Conservation (phyloP, 1,284 basidiomycete species). For the Agaricales sp. region DNA sequence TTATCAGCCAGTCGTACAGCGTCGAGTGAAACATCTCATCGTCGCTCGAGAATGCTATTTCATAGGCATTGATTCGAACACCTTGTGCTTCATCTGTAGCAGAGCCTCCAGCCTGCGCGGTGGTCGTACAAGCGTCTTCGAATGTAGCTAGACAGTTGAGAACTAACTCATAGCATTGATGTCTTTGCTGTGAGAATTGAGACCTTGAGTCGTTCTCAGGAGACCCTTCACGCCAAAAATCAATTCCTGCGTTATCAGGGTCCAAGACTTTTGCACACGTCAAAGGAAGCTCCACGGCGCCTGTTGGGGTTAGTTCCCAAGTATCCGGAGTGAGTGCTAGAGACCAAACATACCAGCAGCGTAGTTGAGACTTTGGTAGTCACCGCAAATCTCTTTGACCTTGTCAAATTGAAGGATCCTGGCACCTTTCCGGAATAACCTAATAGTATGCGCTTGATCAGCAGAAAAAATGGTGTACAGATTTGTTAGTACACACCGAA, state of each 20-base stretch:
- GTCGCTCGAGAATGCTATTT: conserved; percentile 72
- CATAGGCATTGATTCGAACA: conserved; percentile 66
- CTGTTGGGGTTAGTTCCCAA: conserved; percentile 26
- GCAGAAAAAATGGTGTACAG: no score
- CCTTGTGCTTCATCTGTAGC: conserved; percentile 47
- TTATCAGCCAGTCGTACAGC: conserved; percentile 91
- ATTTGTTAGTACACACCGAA: no score
- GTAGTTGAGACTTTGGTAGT: conserved; percentile 80
- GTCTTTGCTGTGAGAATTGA: conserved; percentile 49
- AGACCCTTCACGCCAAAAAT: conserved; percentile 66
- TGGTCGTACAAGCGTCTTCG: conserved; percentile 39
- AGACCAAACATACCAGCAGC: conserved; percentile 48
- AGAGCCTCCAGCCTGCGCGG: conserved; percentile 15
- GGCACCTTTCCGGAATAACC: conserved; percentile 83
- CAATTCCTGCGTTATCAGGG: conserved; percentile 64
- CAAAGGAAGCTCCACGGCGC: conserved; percentile 82
- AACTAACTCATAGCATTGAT: conserved; percentile 75
- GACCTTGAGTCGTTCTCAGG: conserved; percentile 53
- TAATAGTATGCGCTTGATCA: conserved; percentile 21
- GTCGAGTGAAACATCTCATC: conserved; percentile 94
- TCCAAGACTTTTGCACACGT: conserved; percentile 80
- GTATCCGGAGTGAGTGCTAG: neutral
- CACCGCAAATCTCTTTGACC: conserved; percentile 74
- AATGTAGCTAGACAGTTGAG: conserved; percentile 76
- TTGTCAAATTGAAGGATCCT: conserved; percentile 79